A percentile compares a stretch with the other conserved stretches of the same genome.
phyloP scores from a whole-genome alignment of 2,329 filamentous ascomycete species.

The Bisporella sp. region DNA sequence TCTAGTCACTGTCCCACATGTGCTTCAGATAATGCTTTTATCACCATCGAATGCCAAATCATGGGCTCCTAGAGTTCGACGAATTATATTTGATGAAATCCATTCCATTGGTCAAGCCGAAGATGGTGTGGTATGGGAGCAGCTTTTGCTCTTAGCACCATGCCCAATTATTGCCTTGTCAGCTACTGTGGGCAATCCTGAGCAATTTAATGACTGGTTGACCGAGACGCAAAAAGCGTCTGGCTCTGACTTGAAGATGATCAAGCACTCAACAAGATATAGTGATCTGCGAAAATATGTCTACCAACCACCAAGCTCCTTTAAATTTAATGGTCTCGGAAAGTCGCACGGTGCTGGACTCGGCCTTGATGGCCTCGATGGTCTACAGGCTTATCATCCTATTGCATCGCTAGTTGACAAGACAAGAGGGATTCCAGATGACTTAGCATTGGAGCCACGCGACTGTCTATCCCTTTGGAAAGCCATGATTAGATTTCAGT shows the following conservation, averaged over 20 bases:
- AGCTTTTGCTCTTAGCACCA: slow-evolving; percentile 64
- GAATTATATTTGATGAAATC: slow-evolving; percentile 79
- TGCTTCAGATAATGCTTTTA: slow-evolving; percentile 72
- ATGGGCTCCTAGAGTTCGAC: slow-evolving; percentile 62
- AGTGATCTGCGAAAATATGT: slow-evolving; percentile 73
- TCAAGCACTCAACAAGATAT: slow-evolving; percentile 62
- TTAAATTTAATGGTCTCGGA: slow-evolving; percentile 27
- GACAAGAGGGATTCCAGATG: slow-evolving; percentile 56
- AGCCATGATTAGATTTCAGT: slow-evolving; percentile 53
- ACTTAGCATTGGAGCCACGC: slow-evolving; percentile 62
- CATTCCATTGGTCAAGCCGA: slow-evolving; percentile 73
- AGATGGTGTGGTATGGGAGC: slow-evolving; percentile 73
- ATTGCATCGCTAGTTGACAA: slow-evolving; percentile 55
- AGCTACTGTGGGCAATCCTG: slow-evolving; percentile 70
- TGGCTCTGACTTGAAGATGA: slow-evolving; percentile 58
- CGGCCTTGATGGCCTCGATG: slow-evolving; percentile 35
- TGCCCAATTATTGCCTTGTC: slow-evolving; percentile 76
- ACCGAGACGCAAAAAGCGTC: slow-evolving; percentile 54
- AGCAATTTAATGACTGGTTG: slow-evolving; percentile 65
- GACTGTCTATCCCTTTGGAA: slow-evolving; percentile 64
- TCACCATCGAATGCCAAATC: slow-evolving; percentile 55
- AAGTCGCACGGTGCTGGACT: slow-evolving; percentile 31
- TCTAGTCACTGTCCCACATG: slow-evolving; percentile 69
- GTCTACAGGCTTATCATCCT: slow-evolving; percentile 48
- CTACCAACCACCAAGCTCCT: slow-evolving; percentile 45